These are phyloP conservation scores for Lichtheimia hyalospora DNA, from an alignment of 371 early-diverging fungal genomes.

Conservation along the genomic window DNA sequence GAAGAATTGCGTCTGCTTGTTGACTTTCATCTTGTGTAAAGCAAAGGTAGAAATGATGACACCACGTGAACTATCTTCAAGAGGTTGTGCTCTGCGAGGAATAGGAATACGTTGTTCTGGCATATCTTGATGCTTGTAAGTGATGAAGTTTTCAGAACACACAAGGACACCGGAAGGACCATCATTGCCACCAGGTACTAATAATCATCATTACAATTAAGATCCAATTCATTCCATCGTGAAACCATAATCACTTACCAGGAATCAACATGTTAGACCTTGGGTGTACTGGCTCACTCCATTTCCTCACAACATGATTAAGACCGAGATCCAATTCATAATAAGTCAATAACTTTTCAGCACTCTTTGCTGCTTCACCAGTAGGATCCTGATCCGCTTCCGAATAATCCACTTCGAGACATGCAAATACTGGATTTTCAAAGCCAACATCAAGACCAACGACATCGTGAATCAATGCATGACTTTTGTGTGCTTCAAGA, in stretches of 20 bases:
- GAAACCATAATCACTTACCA: slow-evolving; percentile 32
- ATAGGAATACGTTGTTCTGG: slow-evolving; percentile 78
- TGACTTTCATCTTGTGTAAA: slow-evolving; percentile 88
- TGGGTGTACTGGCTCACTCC: slow-evolving; percentile 82
- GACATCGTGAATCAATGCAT: slow-evolving; percentile 73
- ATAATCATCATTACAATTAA: background rate
- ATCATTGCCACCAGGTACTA: slow-evolving; percentile 90
- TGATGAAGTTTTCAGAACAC: slow-evolving; percentile 87
- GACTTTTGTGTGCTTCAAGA: slow-evolving; percentile 88
- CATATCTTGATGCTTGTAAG: slow-evolving; percentile 81
- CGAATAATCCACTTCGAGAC: slow-evolving; percentile 85
- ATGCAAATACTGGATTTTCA: slow-evolving; percentile 97
- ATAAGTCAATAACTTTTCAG: slow-evolving; percentile 86
- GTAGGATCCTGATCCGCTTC: slow-evolving; percentile 85
- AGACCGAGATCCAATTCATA: slow-evolving; percentile 98
- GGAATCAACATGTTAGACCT: slow-evolving; percentile 83
- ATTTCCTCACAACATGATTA: slow-evolving; percentile 96
- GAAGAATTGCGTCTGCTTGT: slow-evolving; percentile 84
- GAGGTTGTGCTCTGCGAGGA: slow-evolving; percentile 80
- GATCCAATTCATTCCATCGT: background rate
- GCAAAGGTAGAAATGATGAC: slow-evolving; percentile 80
- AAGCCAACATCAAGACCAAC: slow-evolving; percentile 96
- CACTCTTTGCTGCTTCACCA: slow-evolving; percentile 71
- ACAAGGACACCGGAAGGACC: slow-evolving; percentile 98
- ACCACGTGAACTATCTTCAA: slow-evolving; percentile 64